These are phyloP conservation scores for Saturnispora hagleri DNA, from an alignment of 805 yeast genomes.

Conservation along the genomic window DNA sequence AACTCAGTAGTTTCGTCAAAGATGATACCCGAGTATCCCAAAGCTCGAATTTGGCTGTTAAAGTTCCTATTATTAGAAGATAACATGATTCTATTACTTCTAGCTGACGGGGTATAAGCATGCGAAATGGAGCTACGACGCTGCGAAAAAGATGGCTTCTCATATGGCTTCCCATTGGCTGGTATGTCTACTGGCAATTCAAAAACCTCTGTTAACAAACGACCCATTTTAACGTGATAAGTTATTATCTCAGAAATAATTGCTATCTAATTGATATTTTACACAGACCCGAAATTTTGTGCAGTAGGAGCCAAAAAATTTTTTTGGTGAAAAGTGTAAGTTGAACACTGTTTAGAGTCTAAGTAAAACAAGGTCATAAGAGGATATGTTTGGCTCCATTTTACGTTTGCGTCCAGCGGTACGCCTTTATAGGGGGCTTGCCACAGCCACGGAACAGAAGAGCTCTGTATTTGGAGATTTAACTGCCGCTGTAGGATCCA, in stretches of 20 bases:
- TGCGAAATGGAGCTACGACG: not conserved
- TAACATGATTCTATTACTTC: not conserved
- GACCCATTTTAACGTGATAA: slow-evolving; percentile 1
- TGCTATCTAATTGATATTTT: not conserved
- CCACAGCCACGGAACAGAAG: slow-evolving; percentile 8
- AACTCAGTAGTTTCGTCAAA: not conserved
- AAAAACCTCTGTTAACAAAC: slow-evolving; percentile 7
- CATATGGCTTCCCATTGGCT: not conserved
- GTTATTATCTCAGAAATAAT: not conserved
- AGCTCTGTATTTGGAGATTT: slow-evolving; percentile 25
- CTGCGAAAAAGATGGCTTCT: not conserved
- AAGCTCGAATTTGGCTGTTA: not conserved
- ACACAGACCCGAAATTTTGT: not conserved
- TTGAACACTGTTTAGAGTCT: not conserved
- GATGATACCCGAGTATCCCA: not conserved
- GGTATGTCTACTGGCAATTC: not conserved
- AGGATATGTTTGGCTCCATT: not conserved
- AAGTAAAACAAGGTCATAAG: not conserved
- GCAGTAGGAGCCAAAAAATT: not conserved
- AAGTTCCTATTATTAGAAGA: not conserved
- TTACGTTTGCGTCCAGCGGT: not conserved
- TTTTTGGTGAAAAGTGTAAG: not conserved
- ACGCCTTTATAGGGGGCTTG: slow-evolving; percentile 1
- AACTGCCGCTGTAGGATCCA: slow-evolving; percentile 13
- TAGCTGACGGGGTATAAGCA: not conserved